phyloP scores from a whole-genome alignment of 2,329 filamentous ascomycete species.

The Colletotrichum sp. region DNA sequence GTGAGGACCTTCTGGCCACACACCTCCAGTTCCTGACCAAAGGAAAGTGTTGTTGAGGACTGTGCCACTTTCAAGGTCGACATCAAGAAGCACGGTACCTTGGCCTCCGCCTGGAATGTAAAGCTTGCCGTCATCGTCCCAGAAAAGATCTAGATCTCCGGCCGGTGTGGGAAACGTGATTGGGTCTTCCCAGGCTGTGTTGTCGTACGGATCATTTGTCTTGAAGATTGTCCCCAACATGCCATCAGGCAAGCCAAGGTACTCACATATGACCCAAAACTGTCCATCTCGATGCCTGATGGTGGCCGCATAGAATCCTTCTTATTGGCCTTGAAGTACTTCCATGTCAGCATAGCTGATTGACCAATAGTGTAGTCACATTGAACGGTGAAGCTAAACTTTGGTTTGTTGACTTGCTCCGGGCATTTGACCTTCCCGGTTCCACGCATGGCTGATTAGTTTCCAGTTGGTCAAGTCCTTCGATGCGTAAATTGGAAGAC shows the following conservation, averaged over 20 bases:
- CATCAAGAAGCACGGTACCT: not conserved
- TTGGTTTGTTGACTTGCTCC: not conserved
- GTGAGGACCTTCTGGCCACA: not conserved
- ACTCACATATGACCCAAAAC: not conserved
- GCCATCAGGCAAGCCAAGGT: not conserved
- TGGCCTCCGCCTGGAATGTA: not conserved
- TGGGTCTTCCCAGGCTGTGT: not conserved
- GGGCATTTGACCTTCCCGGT: not conserved
- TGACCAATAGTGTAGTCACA: not conserved
- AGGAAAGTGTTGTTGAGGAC: not conserved
- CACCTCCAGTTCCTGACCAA: not conserved
- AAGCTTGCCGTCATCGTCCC: not conserved
- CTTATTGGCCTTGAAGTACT: not conserved
- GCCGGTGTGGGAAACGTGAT: not conserved
- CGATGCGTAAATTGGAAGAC: not conserved
- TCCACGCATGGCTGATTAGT: not conserved
- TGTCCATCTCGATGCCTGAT: not conserved
- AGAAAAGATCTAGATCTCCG: not conserved
- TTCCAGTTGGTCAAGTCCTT: not conserved
- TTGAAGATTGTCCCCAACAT: not conserved
- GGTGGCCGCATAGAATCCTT: not conserved
- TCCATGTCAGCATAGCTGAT: rapidly evolving
- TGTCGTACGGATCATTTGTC: not conserved
- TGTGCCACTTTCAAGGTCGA: not conserved
- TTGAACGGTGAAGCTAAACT: rapidly evolving